A percentile compares a stretch with the other conserved stretches of the same genome.
phyloP scores from a whole-genome alignment of 306 rosid genomes.

The Styphnolobium japonicum region DNA sequence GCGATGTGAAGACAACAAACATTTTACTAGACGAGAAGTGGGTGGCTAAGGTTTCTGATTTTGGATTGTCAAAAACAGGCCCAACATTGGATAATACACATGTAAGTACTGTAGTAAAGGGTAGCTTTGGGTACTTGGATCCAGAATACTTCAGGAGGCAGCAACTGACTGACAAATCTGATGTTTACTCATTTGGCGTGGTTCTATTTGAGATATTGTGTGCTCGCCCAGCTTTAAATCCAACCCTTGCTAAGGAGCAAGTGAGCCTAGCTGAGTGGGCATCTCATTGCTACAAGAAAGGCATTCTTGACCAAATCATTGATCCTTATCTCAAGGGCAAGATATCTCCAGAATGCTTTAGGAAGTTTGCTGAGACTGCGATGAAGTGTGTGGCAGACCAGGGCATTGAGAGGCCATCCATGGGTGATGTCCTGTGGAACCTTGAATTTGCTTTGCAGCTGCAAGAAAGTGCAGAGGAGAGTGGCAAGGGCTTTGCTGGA shows the following conservation, averaged over 20 bases:
- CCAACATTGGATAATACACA: constrained; percentile 97
- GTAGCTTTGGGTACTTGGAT: constrained; percentile 98
- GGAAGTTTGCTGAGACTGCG: constrained; percentile 93
- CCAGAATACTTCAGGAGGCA: constrained; percentile 99
- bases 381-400: constrained; percentile 97
- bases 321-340: constrained; percentile 92
- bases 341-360: constrained; percentile 90
- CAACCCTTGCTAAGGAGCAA: constrained; percentile 89
- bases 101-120: constrained; percentile 97
- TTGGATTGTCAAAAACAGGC: constrained; percentile 96
- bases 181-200: constrained; percentile 97
- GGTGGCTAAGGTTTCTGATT: constrained; percentile 99
- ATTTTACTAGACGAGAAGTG: constrained; percentile 94
- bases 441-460: constrained; percentile 98
- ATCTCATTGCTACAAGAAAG: constrained; percentile 87
- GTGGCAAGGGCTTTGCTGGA: constrained; percentile 53
- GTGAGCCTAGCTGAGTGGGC: constrained; percentile 99
- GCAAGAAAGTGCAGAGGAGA: constrained; percentile 96
- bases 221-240: constrained; percentile 97
- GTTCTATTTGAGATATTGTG: constrained; percentile 92
- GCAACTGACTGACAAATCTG: constrained; percentile 95
- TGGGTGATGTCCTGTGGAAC: constrained; percentile 99
- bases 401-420: constrained; percentile 95
- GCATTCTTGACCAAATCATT: constrained; percentile 72
- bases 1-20: constrained; percentile 98